Evolutionary conservation across 495 filamentous ascomycete genomes (phyloP).

Genomic region (Chaetomium fimeti): DNA sequence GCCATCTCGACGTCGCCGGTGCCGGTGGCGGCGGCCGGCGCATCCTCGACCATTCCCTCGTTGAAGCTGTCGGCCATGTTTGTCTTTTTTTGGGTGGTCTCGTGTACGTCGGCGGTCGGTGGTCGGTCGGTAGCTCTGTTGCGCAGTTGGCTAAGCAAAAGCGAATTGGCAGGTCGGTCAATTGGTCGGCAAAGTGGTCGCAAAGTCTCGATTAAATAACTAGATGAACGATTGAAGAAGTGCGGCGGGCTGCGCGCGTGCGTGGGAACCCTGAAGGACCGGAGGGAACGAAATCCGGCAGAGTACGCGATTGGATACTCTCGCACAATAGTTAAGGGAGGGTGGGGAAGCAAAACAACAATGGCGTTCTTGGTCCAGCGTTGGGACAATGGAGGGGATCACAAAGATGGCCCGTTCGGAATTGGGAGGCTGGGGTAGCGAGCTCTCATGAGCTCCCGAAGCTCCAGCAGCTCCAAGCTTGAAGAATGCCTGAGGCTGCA

Average conservation of each 20-base stretch:
- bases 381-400: background rate
- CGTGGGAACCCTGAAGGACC: background rate
- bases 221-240: background rate
- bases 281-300: background rate
- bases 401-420: background rate
- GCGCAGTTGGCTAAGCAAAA: no score
- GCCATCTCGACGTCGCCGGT: slow-evolving; percentile 50
- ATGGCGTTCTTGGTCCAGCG: background rate
- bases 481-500: background rate
- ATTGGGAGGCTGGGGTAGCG: background rate
- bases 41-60: slow-evolving; percentile 40
- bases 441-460: background rate
- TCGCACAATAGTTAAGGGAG: background rate
- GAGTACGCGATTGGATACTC: background rate
- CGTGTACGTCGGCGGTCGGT: no score
- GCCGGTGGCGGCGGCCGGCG: slow-evolving; percentile 34
- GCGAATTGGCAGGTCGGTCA: background rate
- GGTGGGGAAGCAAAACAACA: background rate
- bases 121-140: no score
- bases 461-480: background rate
- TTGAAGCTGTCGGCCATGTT: slow-evolving; percentile 44
- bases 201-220: no score
- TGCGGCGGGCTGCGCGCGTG: background rate
- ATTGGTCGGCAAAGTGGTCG: background rate
- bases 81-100: no score